These are phyloP conservation scores for Suhomyces sp. DNA, from an alignment of 805 yeast genomes.

Conservation along the genomic window DNA sequence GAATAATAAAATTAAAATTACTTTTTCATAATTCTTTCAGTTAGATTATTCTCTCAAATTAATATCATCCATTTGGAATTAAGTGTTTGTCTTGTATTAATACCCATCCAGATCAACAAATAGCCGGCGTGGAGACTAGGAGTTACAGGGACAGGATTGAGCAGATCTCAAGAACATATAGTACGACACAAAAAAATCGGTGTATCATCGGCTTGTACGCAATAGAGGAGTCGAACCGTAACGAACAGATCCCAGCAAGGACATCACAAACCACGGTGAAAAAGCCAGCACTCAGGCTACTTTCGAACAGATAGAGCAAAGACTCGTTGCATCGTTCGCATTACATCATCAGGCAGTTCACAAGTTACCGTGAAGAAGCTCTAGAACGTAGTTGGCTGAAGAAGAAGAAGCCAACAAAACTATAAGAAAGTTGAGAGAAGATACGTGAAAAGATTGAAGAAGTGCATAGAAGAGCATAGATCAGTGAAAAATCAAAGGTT, in stretches of 20 bases:
- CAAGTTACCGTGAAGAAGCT: not conserved
- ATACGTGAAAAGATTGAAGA: not conserved
- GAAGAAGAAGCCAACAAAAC: not conserved
- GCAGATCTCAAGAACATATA: not conserved
- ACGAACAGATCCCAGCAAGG: not conserved
- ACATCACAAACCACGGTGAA: not conserved
- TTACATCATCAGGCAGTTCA: not conserved
- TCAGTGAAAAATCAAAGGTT: not conserved
- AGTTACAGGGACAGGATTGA: not conserved
- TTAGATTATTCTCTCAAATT: conserved; percentile 5
- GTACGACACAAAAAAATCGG: not conserved
- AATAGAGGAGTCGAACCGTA: not conserved
- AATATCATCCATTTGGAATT: conserved; percentile 3
- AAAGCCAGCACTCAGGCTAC: not conserved
- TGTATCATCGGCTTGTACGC: not conserved
- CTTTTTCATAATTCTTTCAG: conserved; percentile 7
- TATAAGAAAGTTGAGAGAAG: not conserved
- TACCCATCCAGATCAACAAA: conserved; percentile 3
- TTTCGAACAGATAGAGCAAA: not conserved
- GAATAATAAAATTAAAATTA: not conserved
- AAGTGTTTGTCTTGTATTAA: conserved; percentile 1
- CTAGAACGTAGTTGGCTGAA: not conserved
- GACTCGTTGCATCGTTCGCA: not conserved
- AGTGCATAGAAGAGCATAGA: not conserved
- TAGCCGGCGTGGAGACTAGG: not conserved